phyloP scores from a whole-genome alignment of 1,284 basidiomycete species.

The Naganishia liquefaciens region DNA sequence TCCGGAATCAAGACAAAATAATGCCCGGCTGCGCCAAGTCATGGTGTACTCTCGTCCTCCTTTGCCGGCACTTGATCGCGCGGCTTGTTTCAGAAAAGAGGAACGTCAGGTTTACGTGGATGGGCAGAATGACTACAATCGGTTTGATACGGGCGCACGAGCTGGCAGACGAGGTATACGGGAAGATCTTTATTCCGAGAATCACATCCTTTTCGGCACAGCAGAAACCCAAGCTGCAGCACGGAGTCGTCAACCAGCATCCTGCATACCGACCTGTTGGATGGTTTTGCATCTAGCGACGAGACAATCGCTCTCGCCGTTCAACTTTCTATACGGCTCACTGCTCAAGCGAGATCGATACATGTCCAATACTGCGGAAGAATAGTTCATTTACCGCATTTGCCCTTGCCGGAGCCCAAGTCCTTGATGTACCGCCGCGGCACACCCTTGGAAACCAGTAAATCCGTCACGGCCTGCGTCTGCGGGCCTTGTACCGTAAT shows the following conservation, averaged over 20 bases:
- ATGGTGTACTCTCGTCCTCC: slow-evolving; percentile 6
- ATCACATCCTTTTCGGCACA: not conserved
- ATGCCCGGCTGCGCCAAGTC: not conserved
- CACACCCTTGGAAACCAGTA: slow-evolving; percentile 68
- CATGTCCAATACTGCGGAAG: not conserved
- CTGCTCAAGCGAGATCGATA: not conserved
- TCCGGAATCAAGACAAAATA: slow-evolving; percentile 1
- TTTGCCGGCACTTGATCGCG: slow-evolving; percentile 14
- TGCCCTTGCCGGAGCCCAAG: slow-evolving; percentile 18
- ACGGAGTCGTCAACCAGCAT: not conserved
- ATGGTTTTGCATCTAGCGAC: slow-evolving; percentile 10
- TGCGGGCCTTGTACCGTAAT: slow-evolving; percentile 83
- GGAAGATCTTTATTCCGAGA: not conserved
- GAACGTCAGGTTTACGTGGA: slow-evolving; percentile 23
- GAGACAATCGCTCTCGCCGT: not conserved
- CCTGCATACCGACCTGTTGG: slow-evolving; percentile 7
- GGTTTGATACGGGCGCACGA: slow-evolving; percentile 19
- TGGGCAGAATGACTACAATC: slow-evolving; percentile 17
- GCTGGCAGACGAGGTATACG: slow-evolving; percentile 22
- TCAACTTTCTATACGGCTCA: too few relatives aligned
- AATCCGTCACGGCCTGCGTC: slow-evolving; percentile 64
- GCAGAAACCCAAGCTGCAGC: not conserved
- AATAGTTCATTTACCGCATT: slow-evolving; percentile 14
- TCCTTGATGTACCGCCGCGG: slow-evolving; percentile 76
- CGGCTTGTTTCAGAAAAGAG: slow-evolving; percentile 9